Evolutionary conservation across 768 basidiomycete species (phyloP), one percentile per base, ranked within the genome.

Genomic region (Psilocybe sp.): DNA sequence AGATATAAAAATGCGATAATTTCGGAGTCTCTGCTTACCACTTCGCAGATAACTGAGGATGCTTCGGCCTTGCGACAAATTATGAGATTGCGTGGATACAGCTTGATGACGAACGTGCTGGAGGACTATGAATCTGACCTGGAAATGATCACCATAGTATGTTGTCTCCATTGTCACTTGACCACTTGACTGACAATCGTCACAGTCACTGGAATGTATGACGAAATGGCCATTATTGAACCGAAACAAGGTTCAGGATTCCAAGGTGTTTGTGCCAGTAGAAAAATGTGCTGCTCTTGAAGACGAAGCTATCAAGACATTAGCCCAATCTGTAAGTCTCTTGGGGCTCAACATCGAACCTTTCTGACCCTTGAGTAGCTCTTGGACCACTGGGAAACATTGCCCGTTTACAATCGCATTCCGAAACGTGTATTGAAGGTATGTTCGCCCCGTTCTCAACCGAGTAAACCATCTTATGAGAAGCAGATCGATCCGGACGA

Each of bases 81-180:
- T 42, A 87, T 97, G 82, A 87, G 93, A 4, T 72, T 98, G 61
- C 92, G 97, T 62, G 95, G 95, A 2, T 90, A 95, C 64, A 89
- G 87, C 67, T 72, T 94, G 13, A 95, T 98, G 92, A 86, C 82
- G 40, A 91, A 89, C 60, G 77, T 98, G 35, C 70, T 98, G 28
- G 81, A 88, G 34, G 93, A 98, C 60, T 73, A 92, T 56, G 61
- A 61, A 10, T 72, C 77, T 14, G 92, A 98, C 60, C 42, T 71
- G 31, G 90, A 94, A 36, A 71, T 96, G 36, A 68, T 84, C n/a
- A 66, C 75, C 11, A 67, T 86, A 57, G 94, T 94, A 53, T 39
- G 88, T 71, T 2, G 37, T 36, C 46, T 33, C 11, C 32, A 12
- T 15, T 35, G 35, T 28, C 36, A 35, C 20, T 23, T 20, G 5